Evolutionary conservation across 495 filamentous ascomycete genomes (phyloP).

Genomic region (Terfezia claveryi): DNA sequence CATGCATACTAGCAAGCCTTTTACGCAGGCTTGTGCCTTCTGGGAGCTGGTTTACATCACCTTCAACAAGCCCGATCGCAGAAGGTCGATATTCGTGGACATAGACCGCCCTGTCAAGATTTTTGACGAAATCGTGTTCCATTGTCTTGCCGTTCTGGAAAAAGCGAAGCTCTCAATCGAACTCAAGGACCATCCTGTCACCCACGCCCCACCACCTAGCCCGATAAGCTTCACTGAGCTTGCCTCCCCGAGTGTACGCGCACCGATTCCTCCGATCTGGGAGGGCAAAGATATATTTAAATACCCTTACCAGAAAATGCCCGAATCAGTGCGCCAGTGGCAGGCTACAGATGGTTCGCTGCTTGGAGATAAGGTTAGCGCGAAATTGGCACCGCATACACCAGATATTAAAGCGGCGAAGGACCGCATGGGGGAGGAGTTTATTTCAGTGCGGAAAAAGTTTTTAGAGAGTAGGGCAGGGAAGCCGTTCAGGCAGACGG

Average conservation of each 20-base stretch:
- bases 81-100: slow-evolving; percentile 69
- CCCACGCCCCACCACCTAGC: too few relatives aligned
- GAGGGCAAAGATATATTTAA: too few relatives aligned
- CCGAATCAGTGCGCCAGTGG: too few relatives aligned
- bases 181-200: too few relatives aligned
- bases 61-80: slow-evolving; percentile 43
- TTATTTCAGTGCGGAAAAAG: background rate
- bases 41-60: slow-evolving; percentile 75
- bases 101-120: slow-evolving; percentile 62
- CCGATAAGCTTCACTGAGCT: too few relatives aligned
- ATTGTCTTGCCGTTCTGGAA: slow-evolving; percentile 44
- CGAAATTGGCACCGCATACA: too few relatives aligned
- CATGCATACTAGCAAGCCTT: slow-evolving; percentile 41
- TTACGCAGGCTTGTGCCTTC: slow-evolving; percentile 49
- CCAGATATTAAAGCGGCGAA: too few relatives aligned
- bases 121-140: slow-evolving; percentile 54
- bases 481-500: slow-evolving; percentile 46
- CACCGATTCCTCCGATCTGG: too few relatives aligned
- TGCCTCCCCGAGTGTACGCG: too few relatives aligned
- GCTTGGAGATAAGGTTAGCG: too few relatives aligned
- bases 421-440: background rate
- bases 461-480: slow-evolving; percentile 21
- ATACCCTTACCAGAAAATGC: too few relatives aligned
- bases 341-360: too few relatives aligned
- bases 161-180: slow-evolving; percentile 39